Conservation (phyloP, 805 yeast species). For the Wickerhamiella qilinensis region DNA sequence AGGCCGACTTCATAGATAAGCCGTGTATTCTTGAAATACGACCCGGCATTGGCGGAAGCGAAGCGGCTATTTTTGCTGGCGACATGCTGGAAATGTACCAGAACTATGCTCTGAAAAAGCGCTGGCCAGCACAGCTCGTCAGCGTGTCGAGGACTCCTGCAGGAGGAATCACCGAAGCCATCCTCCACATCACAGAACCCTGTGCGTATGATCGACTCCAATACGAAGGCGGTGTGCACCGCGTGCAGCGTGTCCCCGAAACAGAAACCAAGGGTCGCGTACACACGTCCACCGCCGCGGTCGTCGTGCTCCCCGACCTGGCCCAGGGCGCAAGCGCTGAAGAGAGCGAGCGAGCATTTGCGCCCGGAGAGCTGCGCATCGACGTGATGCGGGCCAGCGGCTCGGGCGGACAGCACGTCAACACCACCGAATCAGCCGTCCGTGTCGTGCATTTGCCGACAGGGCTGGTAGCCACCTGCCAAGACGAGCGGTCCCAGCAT, state of each 20-base stretch:
- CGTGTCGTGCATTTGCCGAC: constrained; percentile 83
- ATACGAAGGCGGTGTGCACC: constrained; percentile 87
- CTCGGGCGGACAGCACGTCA: constrained; percentile 96
- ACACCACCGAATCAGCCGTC: constrained; percentile 94
- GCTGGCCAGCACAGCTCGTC: constrained; percentile 53
- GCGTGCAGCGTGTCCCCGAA: constrained; percentile 87
- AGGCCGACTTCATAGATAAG: constrained; percentile 57
- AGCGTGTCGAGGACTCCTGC: constrained; percentile 39
- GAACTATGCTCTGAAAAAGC: constrained; percentile 43
- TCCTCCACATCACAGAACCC: constrained; percentile 52
- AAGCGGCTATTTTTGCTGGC: constrained; percentile 73
- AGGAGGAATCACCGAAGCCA: constrained; percentile 59
- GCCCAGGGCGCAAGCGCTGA: constrained; percentile 27
- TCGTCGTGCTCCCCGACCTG: constrained; percentile 64
- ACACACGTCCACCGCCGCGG: constrained; percentile 94
- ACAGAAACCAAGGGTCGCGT: constrained; percentile 90
- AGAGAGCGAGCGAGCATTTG: constrained; percentile 52
- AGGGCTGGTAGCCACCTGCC: constrained; percentile 77
- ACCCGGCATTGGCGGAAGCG: constrained; percentile 94
- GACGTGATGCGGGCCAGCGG: constrained; percentile 98
- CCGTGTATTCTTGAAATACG: constrained; percentile 72
- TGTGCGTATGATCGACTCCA: constrained; percentile 62
- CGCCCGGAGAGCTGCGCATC: constrained; percentile 74
- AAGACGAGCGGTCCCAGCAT: constrained; percentile 91
- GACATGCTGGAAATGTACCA: constrained; percentile 72